Base-by-base conservation (phyloP, 2,329 filamentous ascomycete genomes). In the Aspergillus felis region DNA sequence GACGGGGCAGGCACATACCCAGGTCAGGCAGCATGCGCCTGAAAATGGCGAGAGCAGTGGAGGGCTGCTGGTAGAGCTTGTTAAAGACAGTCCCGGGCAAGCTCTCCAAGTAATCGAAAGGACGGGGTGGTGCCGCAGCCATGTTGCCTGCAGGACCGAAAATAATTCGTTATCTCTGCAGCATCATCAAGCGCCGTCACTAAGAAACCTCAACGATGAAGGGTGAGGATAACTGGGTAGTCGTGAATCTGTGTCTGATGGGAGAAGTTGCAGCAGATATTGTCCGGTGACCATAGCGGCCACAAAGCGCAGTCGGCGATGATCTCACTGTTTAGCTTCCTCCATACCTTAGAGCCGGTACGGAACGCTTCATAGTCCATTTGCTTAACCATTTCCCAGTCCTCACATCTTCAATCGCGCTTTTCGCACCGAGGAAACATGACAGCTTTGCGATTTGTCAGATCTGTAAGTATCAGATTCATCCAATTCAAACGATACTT, bases 21-120 rank as follows among this genome's bases (percentile, higher is more conserved):
- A 97, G 79, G 70, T 95, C 90, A 57, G 94, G 91, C 57, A 99
- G 84, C 92, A 99, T 97, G 78, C 94, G 92, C 65, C 94, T 87
- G 74, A 97, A 97, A 69, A 99, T 92, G 64, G 94, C 94, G 64
- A 99, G 86, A 41, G 92, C 90, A 1, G 94, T 96, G 46, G 93
- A 96, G 29, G 94, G 94, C 80, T 97, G 92, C 78, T 92, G 89
- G 81, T 99, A 99, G 49, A 99, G 84, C 75, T 91, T 89, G 72
- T 87, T 86, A 75, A 97, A 96, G 38, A 91, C 95, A 46, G 90
- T 91, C 62, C 92, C 91, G 51, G 90, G 90, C 69, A 96, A 87
- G 73, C 88, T 87, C 82, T 97, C 92, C 73, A 97, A 87, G 77
- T 96, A 97, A 72, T 97, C 92, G 72, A 93, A 90, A 55, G 84